Evolutionary conservation across 108 stramenopile species (phyloP), one percentile per base, ranked within the genome.

Genomic region (Cyclostephanos tholiformis): DNA sequence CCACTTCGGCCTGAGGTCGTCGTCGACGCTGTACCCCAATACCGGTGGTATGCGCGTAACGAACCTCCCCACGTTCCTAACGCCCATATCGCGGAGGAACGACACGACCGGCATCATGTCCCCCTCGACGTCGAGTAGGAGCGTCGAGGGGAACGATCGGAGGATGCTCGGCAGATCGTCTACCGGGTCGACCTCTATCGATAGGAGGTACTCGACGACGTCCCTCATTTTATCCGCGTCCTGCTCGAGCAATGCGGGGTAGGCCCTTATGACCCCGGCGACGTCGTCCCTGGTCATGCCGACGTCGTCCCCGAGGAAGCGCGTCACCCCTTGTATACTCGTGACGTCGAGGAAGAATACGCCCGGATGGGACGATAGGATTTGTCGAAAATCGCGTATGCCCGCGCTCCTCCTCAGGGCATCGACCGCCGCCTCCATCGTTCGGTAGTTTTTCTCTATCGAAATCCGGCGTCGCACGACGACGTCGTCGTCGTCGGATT

Each of bases 1-100:
- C 91, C 91, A 92, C 67, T 92, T 92, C n/a, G 91, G 91, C 58
- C 69, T 60, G 36, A 92, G 65, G 17, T 92, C 89, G 2, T 82
- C 73, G 17, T 90, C 86, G 10, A 92, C 88, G 17, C 86, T 89
- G 77, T 92, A 92, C 30, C 88, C 89, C 60, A 92, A 69, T 11
- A 92, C 81, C 16, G 91, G 89, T 4, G 91, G 91, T 10, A 92
- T 58, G 57, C 86, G 76, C 6, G 91, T 86, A 1, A 92, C 65
- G 62, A 92, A 90, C 63, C 89, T 29, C 22, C 91, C 91, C 73
- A 90, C 67, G 53, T 92, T 84, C 30, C 72, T 46, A 7, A 92
- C 77, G 13, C 91, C 91, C 64, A 90, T 87, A 14, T 59, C 62
- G 14, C 75, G 59, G 39, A 92, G 71, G 61, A 88, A 93, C 26